Evolutionary conservation across 1,139 yeast species (phyloP).

Genomic region (Kodamaea fungicola): DNA sequence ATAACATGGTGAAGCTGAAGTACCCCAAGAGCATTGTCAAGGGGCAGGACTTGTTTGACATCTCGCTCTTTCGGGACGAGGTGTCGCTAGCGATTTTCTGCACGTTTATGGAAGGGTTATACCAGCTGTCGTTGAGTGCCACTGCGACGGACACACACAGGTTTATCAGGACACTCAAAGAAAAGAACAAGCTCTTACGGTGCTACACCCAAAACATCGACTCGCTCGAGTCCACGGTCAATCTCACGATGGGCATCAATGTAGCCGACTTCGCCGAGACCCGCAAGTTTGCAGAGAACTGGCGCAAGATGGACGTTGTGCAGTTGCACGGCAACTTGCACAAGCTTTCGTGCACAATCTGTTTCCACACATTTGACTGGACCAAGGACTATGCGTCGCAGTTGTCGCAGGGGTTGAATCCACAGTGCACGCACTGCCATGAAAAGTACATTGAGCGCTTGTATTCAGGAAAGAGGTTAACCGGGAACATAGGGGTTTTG

Average conservation of each 20-base stretch:
- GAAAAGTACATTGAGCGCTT: slow-evolving; percentile 51
- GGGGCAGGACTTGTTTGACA: slow-evolving; percentile 90
- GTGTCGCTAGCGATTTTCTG: slow-evolving; percentile 67
- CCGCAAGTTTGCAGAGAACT: slow-evolving; percentile 34
- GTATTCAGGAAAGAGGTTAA: slow-evolving; percentile 57
- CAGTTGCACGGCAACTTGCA: slow-evolving; percentile 91
- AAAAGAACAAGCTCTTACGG: slow-evolving; percentile 64
- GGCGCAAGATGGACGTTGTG: slow-evolving; percentile 72
- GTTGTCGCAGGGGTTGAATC: slow-evolving; percentile 53
- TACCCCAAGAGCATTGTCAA: slow-evolving; percentile 60
- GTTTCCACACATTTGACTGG: slow-evolving; percentile 65
- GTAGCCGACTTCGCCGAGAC: slow-evolving; percentile 25
- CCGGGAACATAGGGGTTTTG: slow-evolving; percentile 58
- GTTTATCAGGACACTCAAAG: slow-evolving; percentile 65
- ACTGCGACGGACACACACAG: slow-evolving; percentile 81
- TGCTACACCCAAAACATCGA: slow-evolving; percentile 85
- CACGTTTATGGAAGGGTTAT: slow-evolving; percentile 73
- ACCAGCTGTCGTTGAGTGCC: slow-evolving; percentile 61
- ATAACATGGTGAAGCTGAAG: slow-evolving; percentile 64
- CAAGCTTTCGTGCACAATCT: slow-evolving; percentile 66
- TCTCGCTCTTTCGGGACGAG: slow-evolving; percentile 70
- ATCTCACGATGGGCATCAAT: slow-evolving; percentile 45
- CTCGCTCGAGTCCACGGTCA: slow-evolving; percentile 33
- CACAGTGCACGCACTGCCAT: slow-evolving; percentile 61
- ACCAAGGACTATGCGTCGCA: slow-evolving; percentile 41